phyloP scores from a whole-genome alignment of 2,329 filamentous ascomycete species.

The Fusarium metavorans region DNA sequence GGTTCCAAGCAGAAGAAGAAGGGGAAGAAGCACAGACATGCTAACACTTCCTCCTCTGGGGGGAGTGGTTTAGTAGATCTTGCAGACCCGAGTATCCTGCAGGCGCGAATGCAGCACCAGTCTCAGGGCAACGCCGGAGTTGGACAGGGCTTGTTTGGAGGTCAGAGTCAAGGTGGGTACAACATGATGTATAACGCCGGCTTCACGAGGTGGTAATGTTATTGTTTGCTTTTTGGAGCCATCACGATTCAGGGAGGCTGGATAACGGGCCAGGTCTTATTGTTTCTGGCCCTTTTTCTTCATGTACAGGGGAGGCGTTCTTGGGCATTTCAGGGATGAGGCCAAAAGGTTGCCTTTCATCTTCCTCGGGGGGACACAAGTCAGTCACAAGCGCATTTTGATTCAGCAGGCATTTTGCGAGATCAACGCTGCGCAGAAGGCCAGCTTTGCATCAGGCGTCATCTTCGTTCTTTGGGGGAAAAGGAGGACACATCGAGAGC shows the following conservation, averaged over 20 bases:
- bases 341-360: slow-evolving; percentile 37
- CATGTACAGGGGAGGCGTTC: slow-evolving; percentile 45
- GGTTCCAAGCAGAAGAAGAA: slow-evolving; percentile 99
- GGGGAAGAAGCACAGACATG: slow-evolving; percentile 99
- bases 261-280: slow-evolving; percentile 42
- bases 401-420: slow-evolving; percentile 49
- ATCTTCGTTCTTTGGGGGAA: slow-evolving; percentile 45
- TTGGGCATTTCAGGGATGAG: slow-evolving; percentile 43
- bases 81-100: slow-evolving; percentile 99
- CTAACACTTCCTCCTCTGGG: slow-evolving; percentile 99
- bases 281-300: slow-evolving; percentile 34
- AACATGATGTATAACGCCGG: slow-evolving; percentile 87
- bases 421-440: slow-evolving; percentile 45
- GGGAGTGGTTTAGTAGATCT: slow-evolving; percentile 99
- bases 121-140: slow-evolving; percentile 84
- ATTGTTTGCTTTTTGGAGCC: slow-evolving; percentile 29
- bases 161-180: slow-evolving; percentile 95
- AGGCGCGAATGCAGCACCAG: slow-evolving; percentile 94
- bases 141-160: slow-evolving; percentile 90
- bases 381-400: slow-evolving; percentile 48
- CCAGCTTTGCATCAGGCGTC: slow-evolving; percentile 49
- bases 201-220: slow-evolving; percentile 74
- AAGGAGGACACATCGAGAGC: slow-evolving; percentile 35
- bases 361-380: slow-evolving; percentile 45
- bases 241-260: slow-evolving; percentile 27